A percentile compares a stretch with the other conserved stretches of the same genome.
Evolutionary conservation across 345 rosid species (phyloP).

Genomic region (Salix suchowensis): DNA sequence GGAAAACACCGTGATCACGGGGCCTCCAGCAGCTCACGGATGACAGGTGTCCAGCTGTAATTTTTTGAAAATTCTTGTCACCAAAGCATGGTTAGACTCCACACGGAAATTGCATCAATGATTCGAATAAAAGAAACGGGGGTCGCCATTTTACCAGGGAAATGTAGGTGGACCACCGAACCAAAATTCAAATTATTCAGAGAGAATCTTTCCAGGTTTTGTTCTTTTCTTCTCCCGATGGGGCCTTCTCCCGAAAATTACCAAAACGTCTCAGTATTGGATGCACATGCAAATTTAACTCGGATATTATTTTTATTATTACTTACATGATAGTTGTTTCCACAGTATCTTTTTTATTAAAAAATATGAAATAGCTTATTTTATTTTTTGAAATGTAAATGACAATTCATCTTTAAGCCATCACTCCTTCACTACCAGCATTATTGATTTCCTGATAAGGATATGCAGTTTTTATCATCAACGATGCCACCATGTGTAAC

Average conservation of each 20-base stretch:
- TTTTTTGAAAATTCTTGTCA: not conserved
- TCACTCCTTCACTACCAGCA: not conserved
- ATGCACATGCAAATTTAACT: not conserved
- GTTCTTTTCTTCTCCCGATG: slow-evolving; percentile 18
- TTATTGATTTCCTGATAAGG: slow-evolving; percentile 42
- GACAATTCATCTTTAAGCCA: not conserved
- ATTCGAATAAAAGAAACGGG: not conserved
- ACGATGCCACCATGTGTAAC: not conserved
- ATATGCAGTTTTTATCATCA: not conserved
- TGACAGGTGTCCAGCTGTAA: not conserved
- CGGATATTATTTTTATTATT: no score
- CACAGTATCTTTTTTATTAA: no score
- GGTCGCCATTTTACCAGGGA: slow-evolving; percentile 14
- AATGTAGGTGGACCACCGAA: slow-evolving; percentile 32
- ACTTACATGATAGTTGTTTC: no score
- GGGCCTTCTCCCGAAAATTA: slow-evolving; percentile 5
- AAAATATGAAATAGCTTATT: no score
- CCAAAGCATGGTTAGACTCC: not conserved
- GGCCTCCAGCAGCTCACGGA: not conserved
- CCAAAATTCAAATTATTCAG: slow-evolving; percentile 2
- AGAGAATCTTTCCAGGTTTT: slow-evolving; percentile 42
- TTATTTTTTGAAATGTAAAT: no score
- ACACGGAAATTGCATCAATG: not conserved
- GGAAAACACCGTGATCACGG: not conserved
- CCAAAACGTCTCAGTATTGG: slow-evolving; percentile 11